These are phyloP conservation scores for Stagonosporopsis chrysanthemi DNA, from an alignment of 2,329 filamentous ascomycete genomes.

Conservation along the genomic window DNA sequence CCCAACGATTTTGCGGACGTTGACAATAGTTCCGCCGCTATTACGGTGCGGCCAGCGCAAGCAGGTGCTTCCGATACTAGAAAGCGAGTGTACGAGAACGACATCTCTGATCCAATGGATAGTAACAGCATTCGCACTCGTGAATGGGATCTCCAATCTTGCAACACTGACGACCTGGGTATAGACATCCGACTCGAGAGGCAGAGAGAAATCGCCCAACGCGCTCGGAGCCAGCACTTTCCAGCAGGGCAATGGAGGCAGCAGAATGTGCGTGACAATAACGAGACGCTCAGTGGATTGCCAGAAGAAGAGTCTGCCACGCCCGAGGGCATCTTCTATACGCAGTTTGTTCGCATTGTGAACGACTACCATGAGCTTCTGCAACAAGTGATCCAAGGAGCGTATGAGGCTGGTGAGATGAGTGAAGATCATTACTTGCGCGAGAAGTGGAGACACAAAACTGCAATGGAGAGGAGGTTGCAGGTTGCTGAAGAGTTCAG, in stretches of 20 bases:
- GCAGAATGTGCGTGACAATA: not conserved
- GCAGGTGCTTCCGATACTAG: too few relatives aligned
- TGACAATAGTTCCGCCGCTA: not conserved
- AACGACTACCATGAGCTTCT: conserved; percentile 5
- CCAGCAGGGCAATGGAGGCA: not conserved
- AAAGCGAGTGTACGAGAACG: not conserved
- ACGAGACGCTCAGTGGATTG: not conserved
- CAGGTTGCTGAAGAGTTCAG: not conserved
- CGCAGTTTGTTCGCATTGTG: conserved; percentile 1
- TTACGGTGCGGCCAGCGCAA: not conserved
- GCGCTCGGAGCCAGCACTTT: not conserved
- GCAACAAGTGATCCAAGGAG: not conserved
- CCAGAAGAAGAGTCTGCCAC: not conserved
- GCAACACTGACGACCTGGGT: not conserved
- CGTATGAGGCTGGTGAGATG: conserved; percentile 3
- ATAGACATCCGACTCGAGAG: not conserved
- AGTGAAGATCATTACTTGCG: conserved; percentile 2
- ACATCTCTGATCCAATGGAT: not conserved
- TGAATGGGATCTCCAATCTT: conserved; percentile 4
- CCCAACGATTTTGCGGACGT: not conserved
- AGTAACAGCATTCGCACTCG: not conserved
- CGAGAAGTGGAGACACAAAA: conserved; percentile 2
- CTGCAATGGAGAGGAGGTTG: conserved; percentile 1
- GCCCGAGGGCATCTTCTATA: conserved; percentile 6
- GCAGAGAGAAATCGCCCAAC: not conserved